phyloP scores from a whole-genome alignment of 1,284 basidiomycete genomes.

The Golubevia sp. region DNA sequence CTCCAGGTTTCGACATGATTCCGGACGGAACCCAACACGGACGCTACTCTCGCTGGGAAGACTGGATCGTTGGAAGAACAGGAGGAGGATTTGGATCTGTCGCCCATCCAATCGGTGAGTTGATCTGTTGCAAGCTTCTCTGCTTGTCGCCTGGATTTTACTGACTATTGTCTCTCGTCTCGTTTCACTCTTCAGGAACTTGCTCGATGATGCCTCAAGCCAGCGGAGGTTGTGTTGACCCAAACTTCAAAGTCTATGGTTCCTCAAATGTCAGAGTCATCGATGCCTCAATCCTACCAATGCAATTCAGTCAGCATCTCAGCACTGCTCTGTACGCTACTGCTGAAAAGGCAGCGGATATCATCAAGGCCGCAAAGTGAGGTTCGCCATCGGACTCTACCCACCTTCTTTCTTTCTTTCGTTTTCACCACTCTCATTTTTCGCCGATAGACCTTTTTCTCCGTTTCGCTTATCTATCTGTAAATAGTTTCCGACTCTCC shows the following conservation, averaged over 20 bases:
- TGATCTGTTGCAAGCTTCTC: too few relatives aligned
- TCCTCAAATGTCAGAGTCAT: conserved; percentile 41
- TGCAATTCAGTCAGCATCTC: conserved; percentile 39
- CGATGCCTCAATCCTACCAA: conserved; percentile 40
- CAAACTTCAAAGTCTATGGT: conserved; percentile 58
- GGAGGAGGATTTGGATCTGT: conserved; percentile 62
- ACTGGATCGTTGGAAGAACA: conserved; percentile 57
- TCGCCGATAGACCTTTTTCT: too few relatives aligned
- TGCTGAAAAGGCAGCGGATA: conserved; percentile 37
- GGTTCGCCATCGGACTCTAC: too few relatives aligned
- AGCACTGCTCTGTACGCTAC: conserved; percentile 34
- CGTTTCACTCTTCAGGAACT: too few relatives aligned
- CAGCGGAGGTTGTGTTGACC: conserved; percentile 67
- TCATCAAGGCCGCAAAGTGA: neutral
- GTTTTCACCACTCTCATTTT: too few relatives aligned
- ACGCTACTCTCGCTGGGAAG: conserved; percentile 50
- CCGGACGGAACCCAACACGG: conserved; percentile 45
- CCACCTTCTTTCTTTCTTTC: too few relatives aligned
- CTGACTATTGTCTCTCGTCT: too few relatives aligned
- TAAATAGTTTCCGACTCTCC: too few relatives aligned
- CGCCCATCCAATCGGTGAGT: conserved; percentile 69
- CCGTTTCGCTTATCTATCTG: too few relatives aligned
- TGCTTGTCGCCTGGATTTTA: too few relatives aligned
- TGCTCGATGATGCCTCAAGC: conserved; percentile 69
- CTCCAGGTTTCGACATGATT: conserved; percentile 52